phyloP scores from a whole-genome alignment of 1,139 yeast species.

The Candida albicans region DNA sequence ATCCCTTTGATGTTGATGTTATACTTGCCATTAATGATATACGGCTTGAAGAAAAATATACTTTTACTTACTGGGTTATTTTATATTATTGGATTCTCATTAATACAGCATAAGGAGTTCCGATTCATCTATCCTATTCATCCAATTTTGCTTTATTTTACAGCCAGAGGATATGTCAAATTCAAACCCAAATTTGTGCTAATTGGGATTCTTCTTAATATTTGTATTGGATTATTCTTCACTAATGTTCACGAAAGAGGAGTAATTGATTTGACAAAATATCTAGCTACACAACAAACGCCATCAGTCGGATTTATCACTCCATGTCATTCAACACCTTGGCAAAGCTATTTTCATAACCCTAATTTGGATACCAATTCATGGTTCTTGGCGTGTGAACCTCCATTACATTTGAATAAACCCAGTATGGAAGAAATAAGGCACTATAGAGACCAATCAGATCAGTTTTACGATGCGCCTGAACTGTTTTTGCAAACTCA shows the following conservation, averaged over 20 bases:
- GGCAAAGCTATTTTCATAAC: slow-evolving; percentile 82
- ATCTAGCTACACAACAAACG: slow-evolving; percentile 39
- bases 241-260: slow-evolving; percentile 80
- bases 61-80: slow-evolving; percentile 81
- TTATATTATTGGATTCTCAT: slow-evolving; percentile 58
- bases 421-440: slow-evolving; percentile 27
- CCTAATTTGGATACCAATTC: slow-evolving; percentile 31
- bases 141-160: slow-evolving; percentile 48
- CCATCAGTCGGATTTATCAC: slow-evolving; percentile 74
- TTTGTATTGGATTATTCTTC: slow-evolving; percentile 51
- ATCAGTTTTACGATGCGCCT: slow-evolving; percentile 73
- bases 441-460: slow-evolving; percentile 81
- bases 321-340: slow-evolving; percentile 98
- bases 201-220: slow-evolving; percentile 35
- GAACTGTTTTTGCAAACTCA: slow-evolving; percentile 39
- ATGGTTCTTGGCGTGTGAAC: slow-evolving; percentile 91
- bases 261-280: slow-evolving; percentile 64
- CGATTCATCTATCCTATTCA: slow-evolving; percentile 86
- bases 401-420: slow-evolving; percentile 58
- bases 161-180: slow-evolving; percentile 14
- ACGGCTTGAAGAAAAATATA: slow-evolving; percentile 50
- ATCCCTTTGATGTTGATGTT: slow-evolving; percentile 72
- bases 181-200: slow-evolving; percentile 4
- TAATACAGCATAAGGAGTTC: slow-evolving; percentile 82
- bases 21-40: slow-evolving; percentile 56